Conservation (phyloP, 495 filamentous ascomycete genomes). For the Neurospora sp. region DNA sequence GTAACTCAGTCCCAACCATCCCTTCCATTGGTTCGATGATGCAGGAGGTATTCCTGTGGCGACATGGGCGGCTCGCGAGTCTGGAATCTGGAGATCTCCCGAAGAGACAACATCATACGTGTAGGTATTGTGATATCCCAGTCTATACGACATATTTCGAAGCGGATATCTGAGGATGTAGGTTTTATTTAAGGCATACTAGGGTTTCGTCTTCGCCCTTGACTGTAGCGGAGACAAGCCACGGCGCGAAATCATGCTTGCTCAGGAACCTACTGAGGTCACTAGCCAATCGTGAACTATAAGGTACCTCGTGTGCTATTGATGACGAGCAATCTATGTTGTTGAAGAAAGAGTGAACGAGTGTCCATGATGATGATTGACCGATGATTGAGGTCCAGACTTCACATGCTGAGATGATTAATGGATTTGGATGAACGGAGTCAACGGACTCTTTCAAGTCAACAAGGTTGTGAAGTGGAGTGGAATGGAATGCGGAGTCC, state of each 20-base stretch:
- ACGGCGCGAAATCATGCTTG: not conserved
- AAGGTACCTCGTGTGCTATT: not conserved
- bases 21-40: not conserved
- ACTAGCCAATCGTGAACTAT: not conserved
- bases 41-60: not conserved
- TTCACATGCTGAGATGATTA: not conserved
- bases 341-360: not conserved
- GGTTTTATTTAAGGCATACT: not conserved
- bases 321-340: not conserved
- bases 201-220: not conserved
- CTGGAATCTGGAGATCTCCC: not conserved
- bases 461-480: not conserved
- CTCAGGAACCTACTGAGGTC: not conserved
- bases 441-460: not conserved
- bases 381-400: not conserved
- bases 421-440: not conserved
- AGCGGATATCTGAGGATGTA: not conserved
- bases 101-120: not conserved
- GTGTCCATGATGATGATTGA: not conserved
- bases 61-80: not conserved
- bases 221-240: not conserved
- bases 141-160: not conserved
- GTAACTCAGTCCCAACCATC: not conserved
- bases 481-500: not conserved
- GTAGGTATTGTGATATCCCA: not conserved